Evolutionary conservation across 1,284 basidiomycete species (phyloP).

Genomic region (Sanguinoderma infundibulare): DNA sequence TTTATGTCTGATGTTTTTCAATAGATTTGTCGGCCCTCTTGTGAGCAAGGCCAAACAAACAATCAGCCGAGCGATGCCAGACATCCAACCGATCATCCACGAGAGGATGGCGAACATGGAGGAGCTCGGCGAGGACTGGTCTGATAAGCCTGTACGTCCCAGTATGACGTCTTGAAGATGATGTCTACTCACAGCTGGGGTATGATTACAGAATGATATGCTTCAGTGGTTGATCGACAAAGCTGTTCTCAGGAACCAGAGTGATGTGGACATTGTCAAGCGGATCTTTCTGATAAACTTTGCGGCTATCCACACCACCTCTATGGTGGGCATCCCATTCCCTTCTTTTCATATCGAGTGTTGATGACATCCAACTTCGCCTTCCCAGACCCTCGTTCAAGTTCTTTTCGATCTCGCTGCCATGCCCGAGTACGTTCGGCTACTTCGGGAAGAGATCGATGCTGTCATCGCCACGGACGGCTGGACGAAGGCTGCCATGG

Average conservation of each 20-base stretch:
- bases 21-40: neutral
- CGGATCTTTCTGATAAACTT: constrained; percentile 36
- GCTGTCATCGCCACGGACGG: constrained; percentile 41
- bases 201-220: constrained; percentile 29
- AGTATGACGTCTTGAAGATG: neutral
- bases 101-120: constrained; percentile 20
- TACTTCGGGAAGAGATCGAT: constrained; percentile 51
- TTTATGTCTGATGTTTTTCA: neutral
- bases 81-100: constrained; percentile 25
- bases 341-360: no score
- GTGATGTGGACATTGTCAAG: constrained; percentile 25
- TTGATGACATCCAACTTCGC: neutral
- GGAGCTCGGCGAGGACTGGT: constrained; percentile 25
- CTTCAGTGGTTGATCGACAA: constrained; percentile 36
- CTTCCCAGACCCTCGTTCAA: constrained; percentile 40
- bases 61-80: neutral
- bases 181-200: neutral
- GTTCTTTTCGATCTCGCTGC: constrained; percentile 47
- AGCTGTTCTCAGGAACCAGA: constrained; percentile 18
- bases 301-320: constrained; percentile 39
- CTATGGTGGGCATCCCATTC: constrained; percentile 26
- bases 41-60: constrained; percentile 2
- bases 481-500: constrained; percentile 49
- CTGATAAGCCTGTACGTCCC: constrained; percentile 31
- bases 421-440: constrained; percentile 42